These are phyloP conservation scores for Cercospora brassicicola DNA, from an alignment of 2,329 filamentous ascomycete genomes.

Conservation along the genomic window DNA sequence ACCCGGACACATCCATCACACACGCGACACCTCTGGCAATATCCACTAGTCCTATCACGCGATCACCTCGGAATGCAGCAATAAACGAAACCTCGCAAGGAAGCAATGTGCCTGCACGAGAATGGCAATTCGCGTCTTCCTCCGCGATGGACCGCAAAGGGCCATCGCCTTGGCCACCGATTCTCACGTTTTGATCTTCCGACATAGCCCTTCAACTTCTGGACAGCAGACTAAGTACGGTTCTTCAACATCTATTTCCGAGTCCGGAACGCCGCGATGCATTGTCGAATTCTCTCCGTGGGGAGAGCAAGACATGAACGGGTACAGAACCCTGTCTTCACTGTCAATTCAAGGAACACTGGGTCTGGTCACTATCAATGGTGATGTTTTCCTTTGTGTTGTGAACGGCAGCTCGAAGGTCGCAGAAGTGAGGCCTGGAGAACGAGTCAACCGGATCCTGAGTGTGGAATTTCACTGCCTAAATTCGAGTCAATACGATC, in stretches of 20 bases:
- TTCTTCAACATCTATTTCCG: conserved; percentile 38
- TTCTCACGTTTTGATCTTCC: conserved; percentile 79
- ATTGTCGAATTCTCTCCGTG: conserved; percentile 81
- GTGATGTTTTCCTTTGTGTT: conserved; percentile 87
- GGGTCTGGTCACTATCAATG: conserved; percentile 78
- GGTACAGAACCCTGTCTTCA: conserved; percentile 73
- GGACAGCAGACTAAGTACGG: conserved; percentile 56
- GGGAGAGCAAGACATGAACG: conserved; percentile 65
- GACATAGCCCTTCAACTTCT: conserved; percentile 68
- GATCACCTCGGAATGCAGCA: conserved; percentile 7
- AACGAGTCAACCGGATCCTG: conserved; percentile 84
- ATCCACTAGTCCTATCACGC: not conserved
- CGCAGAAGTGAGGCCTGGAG: conserved; percentile 79
- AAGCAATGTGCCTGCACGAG: conserved; percentile 20
- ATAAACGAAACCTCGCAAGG: conserved; percentile 2
- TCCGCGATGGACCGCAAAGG: conserved; percentile 82
- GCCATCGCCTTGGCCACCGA: conserved; percentile 82
- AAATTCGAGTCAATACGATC: conserved; percentile 81
- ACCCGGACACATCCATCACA: not conserved
- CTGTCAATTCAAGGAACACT: conserved; percentile 80
- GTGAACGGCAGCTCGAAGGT: conserved; percentile 77
- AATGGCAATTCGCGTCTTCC: conserved; percentile 73
- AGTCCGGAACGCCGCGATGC: conserved; percentile 59
- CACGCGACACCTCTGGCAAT: not conserved
- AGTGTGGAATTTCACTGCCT: conserved; percentile 90